A percentile compares a stretch with the other conserved stretches of the same genome.
phyloP scores from a whole-genome alignment of 148 eudicot species.

The Vaccinium corymbosum region DNA sequence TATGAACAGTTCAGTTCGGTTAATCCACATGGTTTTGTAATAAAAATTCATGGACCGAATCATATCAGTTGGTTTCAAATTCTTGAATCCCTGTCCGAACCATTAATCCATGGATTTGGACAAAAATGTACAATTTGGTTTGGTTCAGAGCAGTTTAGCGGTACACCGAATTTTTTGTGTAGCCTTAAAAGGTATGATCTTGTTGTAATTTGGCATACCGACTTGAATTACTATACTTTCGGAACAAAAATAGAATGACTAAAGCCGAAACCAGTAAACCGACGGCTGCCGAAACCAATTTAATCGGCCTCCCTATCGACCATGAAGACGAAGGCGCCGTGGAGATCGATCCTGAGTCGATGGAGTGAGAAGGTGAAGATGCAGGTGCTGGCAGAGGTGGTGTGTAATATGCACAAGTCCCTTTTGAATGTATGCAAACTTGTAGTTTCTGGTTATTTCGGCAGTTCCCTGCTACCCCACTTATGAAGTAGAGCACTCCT shows the following conservation, averaged over 20 bases:
- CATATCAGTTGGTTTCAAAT: too few relatives aligned
- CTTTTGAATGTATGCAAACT: constrained; percentile 50
- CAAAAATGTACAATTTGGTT: too few relatives aligned
- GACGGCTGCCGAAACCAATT: too few relatives aligned
- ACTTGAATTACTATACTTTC: neutral
- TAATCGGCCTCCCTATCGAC: too few relatives aligned
- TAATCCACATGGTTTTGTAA: too few relatives aligned
- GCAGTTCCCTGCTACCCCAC: constrained; percentile 65
- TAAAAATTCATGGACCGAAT: too few relatives aligned
- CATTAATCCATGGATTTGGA: too few relatives aligned
- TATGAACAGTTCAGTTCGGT: too few relatives aligned
- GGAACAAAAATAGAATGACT: neutral
- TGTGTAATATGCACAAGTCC: constrained; percentile 26
- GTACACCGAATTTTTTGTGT: too few relatives aligned
- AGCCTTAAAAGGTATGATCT: constrained; percentile 54
- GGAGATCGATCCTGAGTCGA: constrained; percentile 53
- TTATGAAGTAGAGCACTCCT: constrained; percentile 76
- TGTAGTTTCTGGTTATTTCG: constrained; percentile 70
- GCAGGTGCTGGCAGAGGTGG: neutral
- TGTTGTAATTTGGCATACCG: neutral
- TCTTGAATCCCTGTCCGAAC: too few relatives aligned
- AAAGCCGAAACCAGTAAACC: too few relatives aligned
- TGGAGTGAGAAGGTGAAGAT: constrained; percentile 38
- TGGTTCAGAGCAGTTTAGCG: too few relatives aligned
- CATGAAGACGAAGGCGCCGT: constrained; percentile 24